Evolutionary conservation across 228 moss, liverwort and hornwort species (phyloP).

Genomic region (Sphagnum magellanicum): DNA sequence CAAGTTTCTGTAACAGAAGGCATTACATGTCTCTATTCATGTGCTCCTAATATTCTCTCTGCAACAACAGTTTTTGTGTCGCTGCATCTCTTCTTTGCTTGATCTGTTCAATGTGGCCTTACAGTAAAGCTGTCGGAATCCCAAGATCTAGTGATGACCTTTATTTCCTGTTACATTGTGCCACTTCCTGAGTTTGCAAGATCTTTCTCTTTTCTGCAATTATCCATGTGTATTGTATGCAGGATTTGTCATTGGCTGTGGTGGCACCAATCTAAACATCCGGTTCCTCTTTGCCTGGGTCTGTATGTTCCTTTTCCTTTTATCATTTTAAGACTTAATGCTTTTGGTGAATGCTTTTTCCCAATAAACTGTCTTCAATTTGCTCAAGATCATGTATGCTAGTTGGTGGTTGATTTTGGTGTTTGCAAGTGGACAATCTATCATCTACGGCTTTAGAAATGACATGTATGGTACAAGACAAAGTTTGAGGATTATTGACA

Average conservation of each 20-base stretch:
- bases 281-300: conserved; percentile 62
- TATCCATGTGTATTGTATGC: conserved; percentile 58
- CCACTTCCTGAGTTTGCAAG: too few species aligned
- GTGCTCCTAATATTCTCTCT: background rate
- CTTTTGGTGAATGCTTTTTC: background rate
- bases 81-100: too few species aligned
- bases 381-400: background rate
- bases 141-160: background rate
- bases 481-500: conserved; percentile 87
- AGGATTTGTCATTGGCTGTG: conserved; percentile 65
- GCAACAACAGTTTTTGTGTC: background rate
- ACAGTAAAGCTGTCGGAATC: background rate
- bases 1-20: background rate
- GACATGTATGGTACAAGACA: conserved; percentile 75
- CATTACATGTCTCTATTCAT: background rate
- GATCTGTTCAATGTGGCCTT: background rate
- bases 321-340: conserved; percentile 27
- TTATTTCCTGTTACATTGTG: background rate
- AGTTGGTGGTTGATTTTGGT: background rate
- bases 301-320: background rate
- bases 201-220: conserved; percentile 1
- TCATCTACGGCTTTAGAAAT: conserved; percentile 56
- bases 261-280: conserved; percentile 53
- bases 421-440: conserved; percentile 65
- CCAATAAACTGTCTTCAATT: background rate